Percentiles rank a stretch among this genome's conserved stretches.
phyloP scores from a whole-genome alignment of 2,329 filamentous ascomycete species.

The Coniochaeta hoffmannii region DNA sequence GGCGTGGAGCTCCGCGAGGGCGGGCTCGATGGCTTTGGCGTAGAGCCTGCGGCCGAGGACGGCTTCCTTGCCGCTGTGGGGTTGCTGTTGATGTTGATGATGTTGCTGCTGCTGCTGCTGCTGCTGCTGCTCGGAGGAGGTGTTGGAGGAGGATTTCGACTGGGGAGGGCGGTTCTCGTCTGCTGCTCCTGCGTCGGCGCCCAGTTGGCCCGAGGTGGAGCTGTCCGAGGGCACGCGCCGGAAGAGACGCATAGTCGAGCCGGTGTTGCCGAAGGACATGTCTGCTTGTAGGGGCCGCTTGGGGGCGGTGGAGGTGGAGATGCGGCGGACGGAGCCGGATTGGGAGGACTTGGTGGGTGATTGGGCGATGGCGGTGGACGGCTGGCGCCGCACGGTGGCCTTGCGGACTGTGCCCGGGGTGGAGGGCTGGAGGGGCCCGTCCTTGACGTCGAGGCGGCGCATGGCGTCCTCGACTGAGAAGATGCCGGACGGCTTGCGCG shows the following conservation, averaged over 20 bases:
- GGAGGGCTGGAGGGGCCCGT: conserved; percentile 48
- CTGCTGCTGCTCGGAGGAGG: conserved; percentile 36
- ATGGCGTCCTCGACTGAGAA: conserved; percentile 53
- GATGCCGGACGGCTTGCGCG: conserved; percentile 46
- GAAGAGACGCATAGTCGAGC: conserved; percentile 87
- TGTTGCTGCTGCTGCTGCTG: conserved; percentile 12
- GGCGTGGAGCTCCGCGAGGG: conserved; percentile 79
- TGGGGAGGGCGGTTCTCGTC: conserved; percentile 59
- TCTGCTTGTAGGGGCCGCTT: conserved; percentile 82
- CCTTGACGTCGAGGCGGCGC: conserved; percentile 53
- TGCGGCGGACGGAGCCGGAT: conserved; percentile 14
- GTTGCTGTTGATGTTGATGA: conserved; percentile 26
- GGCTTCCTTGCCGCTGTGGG: conserved; percentile 64
- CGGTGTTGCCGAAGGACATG: conserved; percentile 88
- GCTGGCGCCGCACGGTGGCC: conserved; percentile 42
- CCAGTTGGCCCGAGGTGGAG: conserved; percentile 35
- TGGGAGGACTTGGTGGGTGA: background rate
- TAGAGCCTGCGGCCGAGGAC: conserved; percentile 75
- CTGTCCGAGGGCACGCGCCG: conserved; percentile 72
- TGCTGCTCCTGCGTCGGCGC: conserved; percentile 23
- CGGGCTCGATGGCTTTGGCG: conserved; percentile 71
- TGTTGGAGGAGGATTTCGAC: conserved; percentile 14
- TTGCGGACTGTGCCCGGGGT: conserved; percentile 55
- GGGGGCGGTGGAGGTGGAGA: conserved; percentile 31
- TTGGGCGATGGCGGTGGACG: conserved; percentile 23